phyloP scores from a whole-genome alignment of 208 protist genomes.

The Polymyxa betae region DNA sequence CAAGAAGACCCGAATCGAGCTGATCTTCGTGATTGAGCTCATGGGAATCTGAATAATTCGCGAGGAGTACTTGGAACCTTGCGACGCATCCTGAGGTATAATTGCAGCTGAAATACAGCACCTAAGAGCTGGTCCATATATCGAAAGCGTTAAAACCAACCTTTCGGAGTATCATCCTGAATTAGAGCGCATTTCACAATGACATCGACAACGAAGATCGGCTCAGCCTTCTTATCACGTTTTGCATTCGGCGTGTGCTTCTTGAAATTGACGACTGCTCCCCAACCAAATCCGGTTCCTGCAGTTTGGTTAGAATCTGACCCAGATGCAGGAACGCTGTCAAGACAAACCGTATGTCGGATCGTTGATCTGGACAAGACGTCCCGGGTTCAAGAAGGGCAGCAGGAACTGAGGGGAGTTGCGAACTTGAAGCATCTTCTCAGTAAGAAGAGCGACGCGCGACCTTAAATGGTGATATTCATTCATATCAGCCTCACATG shows the following conservation, averaged over 20 bases:
- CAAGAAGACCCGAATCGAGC: conserved; percentile 68
- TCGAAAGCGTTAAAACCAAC: neutral
- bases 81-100: neutral
- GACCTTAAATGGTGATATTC: neutral
- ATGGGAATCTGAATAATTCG: conserved; percentile 59
- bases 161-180: neutral
- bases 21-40: conserved; percentile 61
- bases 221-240: neutral
- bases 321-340: neutral
- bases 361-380: conserved; percentile 83
- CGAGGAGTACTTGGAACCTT: neutral
- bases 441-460: neutral
- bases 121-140: neutral
- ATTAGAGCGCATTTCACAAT: conserved; percentile 63
- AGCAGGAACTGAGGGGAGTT: conserved; percentile 85
- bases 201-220: conserved; percentile 71
- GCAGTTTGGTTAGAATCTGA: neutral
- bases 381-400: conserved; percentile 90
- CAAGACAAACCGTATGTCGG: conserved; percentile 77
- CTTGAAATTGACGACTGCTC: conserved; percentile 76
- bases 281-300: conserved; percentile 76
- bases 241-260: conserved; percentile 56
- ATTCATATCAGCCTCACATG: neutral
- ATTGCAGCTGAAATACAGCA: neutral
- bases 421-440: conserved; percentile 75